Evolutionary conservation across 2,329 filamentous ascomycete genomes (phyloP).

Genomic region (Ramichloridium luteum): DNA sequence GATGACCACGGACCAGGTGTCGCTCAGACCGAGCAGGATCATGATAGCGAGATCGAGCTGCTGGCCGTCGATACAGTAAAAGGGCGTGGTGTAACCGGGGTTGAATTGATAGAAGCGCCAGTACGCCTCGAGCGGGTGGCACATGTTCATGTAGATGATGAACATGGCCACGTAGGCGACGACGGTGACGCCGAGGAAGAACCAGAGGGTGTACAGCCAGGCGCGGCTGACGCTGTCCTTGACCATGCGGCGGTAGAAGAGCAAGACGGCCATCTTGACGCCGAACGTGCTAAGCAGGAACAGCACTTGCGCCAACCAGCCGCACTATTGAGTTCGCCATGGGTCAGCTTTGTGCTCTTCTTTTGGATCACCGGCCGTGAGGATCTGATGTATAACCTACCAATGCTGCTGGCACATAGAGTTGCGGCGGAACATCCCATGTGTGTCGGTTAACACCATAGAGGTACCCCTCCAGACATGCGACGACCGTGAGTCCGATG

Average conservation of each 20-base stretch:
- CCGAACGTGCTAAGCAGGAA: constrained; percentile 15
- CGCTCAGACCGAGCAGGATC: constrained; percentile 14
- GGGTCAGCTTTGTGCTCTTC: no score
- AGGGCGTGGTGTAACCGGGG: constrained; percentile 7
- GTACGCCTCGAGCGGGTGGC: constrained; percentile 14
- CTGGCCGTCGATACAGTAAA: constrained; percentile 10
- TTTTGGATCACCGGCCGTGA: constrained; percentile 1
- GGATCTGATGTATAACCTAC: no score
- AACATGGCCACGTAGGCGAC: constrained; percentile 12
- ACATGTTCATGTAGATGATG: constrained; percentile 12
- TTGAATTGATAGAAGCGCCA: constrained; percentile 12
- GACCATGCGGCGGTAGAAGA: constrained; percentile 19
- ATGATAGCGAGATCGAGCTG: constrained; percentile 8
- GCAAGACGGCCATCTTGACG: constrained; percentile 18
- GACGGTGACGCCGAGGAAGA: constrained; percentile 13
- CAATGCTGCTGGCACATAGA: constrained; percentile 11
- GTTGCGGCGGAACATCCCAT: constrained; percentile 14
- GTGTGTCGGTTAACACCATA: constrained; percentile 14
- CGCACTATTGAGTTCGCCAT: no score
- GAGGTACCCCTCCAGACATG: constrained; percentile 9
- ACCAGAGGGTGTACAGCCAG: constrained; percentile 14
- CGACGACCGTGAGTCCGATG: constrained; percentile 11
- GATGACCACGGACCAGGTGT: constrained; percentile 15
- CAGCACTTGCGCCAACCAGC: constrained; percentile 15
- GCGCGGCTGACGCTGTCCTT: constrained; percentile 10